A percentile compares a stretch with the other conserved stretches of the same genome.
Evolutionary conservation across 805 yeast species (phyloP).

Genomic region (Saccharomycopsis lassenensis): DNA sequence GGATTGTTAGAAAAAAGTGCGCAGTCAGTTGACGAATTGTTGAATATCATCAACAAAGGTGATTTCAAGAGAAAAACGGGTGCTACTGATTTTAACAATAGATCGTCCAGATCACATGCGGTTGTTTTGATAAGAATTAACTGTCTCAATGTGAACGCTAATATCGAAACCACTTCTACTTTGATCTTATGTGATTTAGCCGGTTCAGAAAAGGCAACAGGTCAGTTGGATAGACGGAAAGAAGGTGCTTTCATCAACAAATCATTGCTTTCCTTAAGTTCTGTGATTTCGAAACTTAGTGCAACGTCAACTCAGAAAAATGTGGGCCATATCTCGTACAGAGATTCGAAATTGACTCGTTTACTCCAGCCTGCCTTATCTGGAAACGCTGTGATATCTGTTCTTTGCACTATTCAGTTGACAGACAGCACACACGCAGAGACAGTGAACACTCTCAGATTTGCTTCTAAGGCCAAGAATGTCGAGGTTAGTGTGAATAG

Average conservation of each 20-base stretch:
- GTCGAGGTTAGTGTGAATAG: constrained; percentile 58
- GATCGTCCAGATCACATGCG: constrained; percentile 89
- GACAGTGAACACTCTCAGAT: constrained; percentile 76
- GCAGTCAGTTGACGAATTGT: constrained; percentile 44
- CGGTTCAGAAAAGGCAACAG: constrained; percentile 83
- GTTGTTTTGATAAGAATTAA: constrained; percentile 60
- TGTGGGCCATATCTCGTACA: constrained; percentile 70
- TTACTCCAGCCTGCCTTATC: constrained; percentile 85
- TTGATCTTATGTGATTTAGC: constrained; percentile 90
- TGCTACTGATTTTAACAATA: constrained; percentile 79
- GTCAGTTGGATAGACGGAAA: constrained; percentile 59
- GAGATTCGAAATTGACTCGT: constrained; percentile 89
- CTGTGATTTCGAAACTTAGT: constrained; percentile 78
- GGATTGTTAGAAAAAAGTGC: constrained; percentile 63
- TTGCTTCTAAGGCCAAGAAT: constrained; percentile 90
- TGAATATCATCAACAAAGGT: constrained; percentile 52
- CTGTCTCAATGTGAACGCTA: constrained; percentile 30
- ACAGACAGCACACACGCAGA: constrained; percentile 55
- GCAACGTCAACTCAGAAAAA: constrained; percentile 24
- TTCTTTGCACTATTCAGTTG: constrained; percentile 78
- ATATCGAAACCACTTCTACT: constrained; percentile 37
- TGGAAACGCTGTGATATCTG: constrained; percentile 74
- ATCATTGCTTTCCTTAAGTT: constrained; percentile 79
- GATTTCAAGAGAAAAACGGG: constrained; percentile 70
- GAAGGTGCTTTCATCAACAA: constrained; percentile 93